Evolutionary conservation across 1,284 basidiomycete genomes (phyloP).

Genomic region (Ceratobasidium sp.): DNA sequence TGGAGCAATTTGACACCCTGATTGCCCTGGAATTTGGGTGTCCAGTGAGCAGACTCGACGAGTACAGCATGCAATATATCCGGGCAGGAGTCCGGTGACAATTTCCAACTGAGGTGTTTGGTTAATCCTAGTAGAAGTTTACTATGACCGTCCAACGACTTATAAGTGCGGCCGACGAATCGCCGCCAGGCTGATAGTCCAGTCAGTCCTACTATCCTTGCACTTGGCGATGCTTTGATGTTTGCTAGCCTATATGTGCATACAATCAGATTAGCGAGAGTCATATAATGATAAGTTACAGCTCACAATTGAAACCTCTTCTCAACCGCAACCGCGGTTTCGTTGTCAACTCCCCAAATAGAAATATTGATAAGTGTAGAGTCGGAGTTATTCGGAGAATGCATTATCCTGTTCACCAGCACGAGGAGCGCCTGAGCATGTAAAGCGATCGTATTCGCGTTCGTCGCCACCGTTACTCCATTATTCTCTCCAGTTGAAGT

Average conservation of each 20-base stretch:
- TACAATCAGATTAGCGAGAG: neutral
- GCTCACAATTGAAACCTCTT: neutral
- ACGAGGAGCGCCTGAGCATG: neutral
- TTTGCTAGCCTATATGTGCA: neutral
- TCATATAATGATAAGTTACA: neutral
- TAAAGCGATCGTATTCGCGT: neutral
- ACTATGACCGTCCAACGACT: neutral
- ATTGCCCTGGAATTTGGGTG: neutral
- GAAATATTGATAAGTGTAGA: neutral
- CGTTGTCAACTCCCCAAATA: constrained; percentile 2
- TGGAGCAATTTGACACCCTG: neutral
- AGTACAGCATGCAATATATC: neutral
- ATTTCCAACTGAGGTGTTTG: neutral
- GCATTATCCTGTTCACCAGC: neutral
- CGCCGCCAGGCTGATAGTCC: constrained; percentile 2
- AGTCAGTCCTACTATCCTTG: neutral
- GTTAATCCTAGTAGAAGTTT: neutral
- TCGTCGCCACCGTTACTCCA: neutral
- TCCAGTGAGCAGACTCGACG: neutral
- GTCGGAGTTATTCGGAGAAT: neutral
- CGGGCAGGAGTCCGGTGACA: neutral
- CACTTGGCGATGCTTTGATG: neutral
- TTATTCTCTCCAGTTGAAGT: neutral
- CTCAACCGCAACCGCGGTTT: neutral
- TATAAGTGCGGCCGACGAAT: neutral